Percentiles rank a stretch among this genome's conserved stretches.
phyloP scores from a whole-genome alignment of 805 yeast species.

The Wickerhamomyces bovis region DNA sequence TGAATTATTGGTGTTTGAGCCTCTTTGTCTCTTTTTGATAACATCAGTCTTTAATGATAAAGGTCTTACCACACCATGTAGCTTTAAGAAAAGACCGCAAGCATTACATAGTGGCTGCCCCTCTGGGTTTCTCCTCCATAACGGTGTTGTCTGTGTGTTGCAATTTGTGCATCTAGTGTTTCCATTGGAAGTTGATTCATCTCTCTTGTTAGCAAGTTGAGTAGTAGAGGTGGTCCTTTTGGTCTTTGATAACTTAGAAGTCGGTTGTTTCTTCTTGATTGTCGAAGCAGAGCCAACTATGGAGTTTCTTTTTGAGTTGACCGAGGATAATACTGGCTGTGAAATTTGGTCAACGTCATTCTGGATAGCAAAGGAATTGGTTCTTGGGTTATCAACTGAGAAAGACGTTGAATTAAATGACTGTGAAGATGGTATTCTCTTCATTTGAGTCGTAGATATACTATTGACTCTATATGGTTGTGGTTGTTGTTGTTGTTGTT shows the following conservation, averaged over 20 bases:
- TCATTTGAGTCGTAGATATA: constrained; percentile 21
- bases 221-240: constrained; percentile 19
- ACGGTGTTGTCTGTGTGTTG: constrained; percentile 85
- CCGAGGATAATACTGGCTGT: constrained; percentile 13
- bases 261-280: constrained; percentile 18
- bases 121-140: constrained; percentile 90
- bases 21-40: constrained; percentile 83
- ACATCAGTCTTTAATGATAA: constrained; percentile 87
- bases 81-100: constrained; percentile 85
- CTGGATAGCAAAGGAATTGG: constrained; percentile 1
- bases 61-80: constrained; percentile 95
- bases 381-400: constrained; percentile 1
- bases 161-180: constrained; percentile 70
- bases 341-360: background rate
- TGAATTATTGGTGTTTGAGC: constrained; percentile 25
- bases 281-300: constrained; percentile 9
- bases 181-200: constrained; percentile 12
- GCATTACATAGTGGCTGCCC: constrained; percentile 95
- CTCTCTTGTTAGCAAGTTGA: constrained; percentile 8
- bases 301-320: constrained; percentile 17
- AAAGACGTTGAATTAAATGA: constrained; percentile 9
- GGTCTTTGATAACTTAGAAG: constrained; percentile 17
- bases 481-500: constrained; percentile 1
- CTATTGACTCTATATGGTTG: constrained; percentile 3
- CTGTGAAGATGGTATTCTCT: constrained; percentile 16